Conservation (phyloP, 1,284 basidiomycete species). For the Fomitopsis pinicola region DNA sequence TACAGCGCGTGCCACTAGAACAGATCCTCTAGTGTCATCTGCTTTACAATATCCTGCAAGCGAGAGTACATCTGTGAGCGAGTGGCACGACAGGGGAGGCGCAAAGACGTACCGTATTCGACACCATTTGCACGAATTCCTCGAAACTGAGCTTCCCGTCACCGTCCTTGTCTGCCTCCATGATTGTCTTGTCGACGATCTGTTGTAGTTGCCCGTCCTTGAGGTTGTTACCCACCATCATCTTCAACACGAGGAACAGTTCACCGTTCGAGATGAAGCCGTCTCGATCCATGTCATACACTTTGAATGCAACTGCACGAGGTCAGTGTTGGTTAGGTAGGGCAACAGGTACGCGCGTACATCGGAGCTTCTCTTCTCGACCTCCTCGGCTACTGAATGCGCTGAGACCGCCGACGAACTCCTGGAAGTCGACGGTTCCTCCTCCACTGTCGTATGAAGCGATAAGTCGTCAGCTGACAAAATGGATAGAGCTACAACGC, state of each 20-base stretch:
- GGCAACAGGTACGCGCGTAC: constrained; percentile 45
- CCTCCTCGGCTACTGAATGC: constrained; percentile 97
- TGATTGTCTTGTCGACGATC: constrained; percentile 99
- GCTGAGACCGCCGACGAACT: constrained; percentile 96
- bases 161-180: constrained; percentile 98
- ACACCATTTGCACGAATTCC: constrained; percentile 96
- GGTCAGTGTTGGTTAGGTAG: not conserved
- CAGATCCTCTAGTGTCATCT: constrained; percentile 96
- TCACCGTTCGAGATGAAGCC: constrained; percentile 99
- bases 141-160: constrained; percentile 97
- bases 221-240: constrained; percentile 99
- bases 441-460: constrained; percentile 65
- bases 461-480: not conserved
- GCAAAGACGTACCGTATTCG: constrained; percentile 72
- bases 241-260: constrained; percentile 96
- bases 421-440: constrained; percentile 98
- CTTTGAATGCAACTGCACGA: constrained; percentile 87
- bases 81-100: not conserved
- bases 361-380: constrained; percentile 94
- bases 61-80: not conserved
- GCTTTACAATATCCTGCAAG: constrained; percentile 85
- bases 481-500: constrained; percentile 28
- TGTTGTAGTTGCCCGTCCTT: constrained; percentile 99
- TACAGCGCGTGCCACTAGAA: constrained; percentile 44
- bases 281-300: constrained; percentile 98